These are phyloP conservation scores for Paspalum vaginatum DNA, from an alignment of 176 grass and related monocot species.

Conservation along the genomic window DNA sequence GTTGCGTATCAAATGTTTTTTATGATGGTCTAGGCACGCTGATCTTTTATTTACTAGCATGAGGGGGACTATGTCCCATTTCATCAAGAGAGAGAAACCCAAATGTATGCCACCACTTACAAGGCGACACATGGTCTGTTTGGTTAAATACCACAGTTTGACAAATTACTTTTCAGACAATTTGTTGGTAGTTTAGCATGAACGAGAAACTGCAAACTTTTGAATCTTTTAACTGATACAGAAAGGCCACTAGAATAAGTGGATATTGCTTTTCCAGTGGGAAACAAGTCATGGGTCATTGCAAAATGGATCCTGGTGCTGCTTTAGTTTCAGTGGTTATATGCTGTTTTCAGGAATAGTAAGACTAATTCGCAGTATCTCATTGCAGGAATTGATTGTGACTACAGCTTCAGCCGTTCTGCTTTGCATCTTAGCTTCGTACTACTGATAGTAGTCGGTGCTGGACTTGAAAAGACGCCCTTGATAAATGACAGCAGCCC, in stretches of 20 bases:
- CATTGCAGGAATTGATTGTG: constrained; percentile 66
- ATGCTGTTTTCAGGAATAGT: constrained; percentile 15
- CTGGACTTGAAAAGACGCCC: background rate
- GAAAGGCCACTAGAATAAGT: constrained; percentile 7
- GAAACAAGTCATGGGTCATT: constrained; percentile 6
- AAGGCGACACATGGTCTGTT: background rate
- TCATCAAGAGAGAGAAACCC: too few species aligned
- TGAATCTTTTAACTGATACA: background rate
- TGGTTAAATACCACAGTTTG: constrained; percentile 11
- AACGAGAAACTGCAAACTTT: constrained; percentile 12
- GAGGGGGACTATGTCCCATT: too few species aligned
- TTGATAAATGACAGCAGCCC: background rate
- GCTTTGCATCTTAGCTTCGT: constrained; percentile 66
- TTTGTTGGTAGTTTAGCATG: background rate
- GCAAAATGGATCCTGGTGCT: constrained; percentile 21
- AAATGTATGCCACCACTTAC: too few species aligned
- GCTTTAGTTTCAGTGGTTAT: constrained; percentile 9
- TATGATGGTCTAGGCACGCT: background rate
- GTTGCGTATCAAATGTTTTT: constrained; percentile 12
- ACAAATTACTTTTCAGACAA: background rate
- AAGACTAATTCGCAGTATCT: constrained; percentile 32
- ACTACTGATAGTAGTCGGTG: constrained; percentile 53
- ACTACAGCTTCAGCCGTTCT: constrained; percentile 48
- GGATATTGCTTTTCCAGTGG: constrained; percentile 32
- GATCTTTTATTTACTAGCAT: background rate